Conservation (phyloP, 2,329 filamentous ascomycete genomes). For the Nemania sp. region DNA sequence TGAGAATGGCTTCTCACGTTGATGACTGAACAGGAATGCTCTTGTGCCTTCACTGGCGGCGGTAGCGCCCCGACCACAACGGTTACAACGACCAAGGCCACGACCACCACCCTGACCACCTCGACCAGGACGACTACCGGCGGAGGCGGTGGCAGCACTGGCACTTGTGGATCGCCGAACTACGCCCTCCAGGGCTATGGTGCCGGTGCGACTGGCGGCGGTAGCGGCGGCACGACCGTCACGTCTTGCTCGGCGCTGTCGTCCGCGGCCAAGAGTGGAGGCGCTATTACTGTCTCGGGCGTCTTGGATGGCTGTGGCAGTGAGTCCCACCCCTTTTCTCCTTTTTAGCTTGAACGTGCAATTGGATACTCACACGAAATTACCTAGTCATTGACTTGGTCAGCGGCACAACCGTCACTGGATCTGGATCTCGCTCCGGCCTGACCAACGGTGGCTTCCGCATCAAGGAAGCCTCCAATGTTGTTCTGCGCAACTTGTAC, state of each 20-base stretch:
- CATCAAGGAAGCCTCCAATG: slow-evolving; percentile 53
- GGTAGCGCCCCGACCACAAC: slow-evolving; percentile 25
- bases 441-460: slow-evolving; percentile 52
- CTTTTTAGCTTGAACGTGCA: neutral
- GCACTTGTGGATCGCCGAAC: slow-evolving; percentile 22
- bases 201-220: slow-evolving; percentile 49
- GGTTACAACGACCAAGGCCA: slow-evolving; percentile 18
- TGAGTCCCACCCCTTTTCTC: neutral
- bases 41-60: slow-evolving; percentile 35
- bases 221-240: slow-evolving; percentile 50
- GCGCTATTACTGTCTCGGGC: slow-evolving; percentile 52
- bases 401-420: slow-evolving; percentile 56
- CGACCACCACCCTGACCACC: slow-evolving; percentile 26
- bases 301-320: slow-evolving; percentile 45
- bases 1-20: slow-evolving; percentile 1
- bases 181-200: slow-evolving; percentile 41
- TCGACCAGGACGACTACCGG: slow-evolving; percentile 22
- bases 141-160: slow-evolving; percentile 24
- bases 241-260: slow-evolving; percentile 47
- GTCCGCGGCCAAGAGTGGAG: slow-evolving; percentile 43
- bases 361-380: neutral
- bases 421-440: slow-evolving; percentile 44
- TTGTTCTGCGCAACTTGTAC: slow-evolving; percentile 61
- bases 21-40: slow-evolving; percentile 29
- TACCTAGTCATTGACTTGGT: slow-evolving; percentile 45